Conservation (phyloP, 495 filamentous ascomycete species). For the Penicillium turbatum region DNA sequence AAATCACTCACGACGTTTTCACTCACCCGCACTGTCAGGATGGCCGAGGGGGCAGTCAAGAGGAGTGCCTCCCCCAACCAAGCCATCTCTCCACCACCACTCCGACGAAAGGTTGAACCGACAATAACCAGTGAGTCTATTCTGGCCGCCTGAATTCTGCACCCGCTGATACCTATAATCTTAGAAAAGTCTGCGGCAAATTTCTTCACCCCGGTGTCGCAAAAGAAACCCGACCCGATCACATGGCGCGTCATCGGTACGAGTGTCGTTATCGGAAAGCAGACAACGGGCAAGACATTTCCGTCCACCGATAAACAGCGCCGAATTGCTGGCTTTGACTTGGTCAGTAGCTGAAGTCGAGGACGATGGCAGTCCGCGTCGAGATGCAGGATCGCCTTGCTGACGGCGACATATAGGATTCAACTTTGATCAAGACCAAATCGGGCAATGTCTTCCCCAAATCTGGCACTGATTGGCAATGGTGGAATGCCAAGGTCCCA, state of each 20-base stretch:
- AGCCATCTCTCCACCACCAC: constrained; percentile 43
- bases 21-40: constrained; percentile 21
- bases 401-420: constrained; percentile 56
- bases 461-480: constrained; percentile 81
- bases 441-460: constrained; percentile 77
- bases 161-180: background rate
- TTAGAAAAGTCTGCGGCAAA: constrained; percentile 65
- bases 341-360: constrained; percentile 51
- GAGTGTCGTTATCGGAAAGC: constrained; percentile 74
- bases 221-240: constrained; percentile 76
- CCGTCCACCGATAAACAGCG: constrained; percentile 27
- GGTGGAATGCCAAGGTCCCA: constrained; percentile 80
- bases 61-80: constrained; percentile 33
- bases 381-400: background rate
- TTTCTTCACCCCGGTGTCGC: constrained; percentile 85
- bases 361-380: no score
- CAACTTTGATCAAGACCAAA: constrained; percentile 72
- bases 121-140: constrained; percentile 66
- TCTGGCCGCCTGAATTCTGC: background rate
- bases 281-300: constrained; percentile 40
- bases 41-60: constrained; percentile 35
- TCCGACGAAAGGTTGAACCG: constrained; percentile 59
- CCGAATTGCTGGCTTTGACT: constrained; percentile 87
- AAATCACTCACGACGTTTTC: constrained; percentile 13
- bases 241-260: constrained; percentile 67